phyloP scores from a whole-genome alignment of 2,329 filamentous ascomycete species.

The Cordyceps fumosorosea region DNA sequence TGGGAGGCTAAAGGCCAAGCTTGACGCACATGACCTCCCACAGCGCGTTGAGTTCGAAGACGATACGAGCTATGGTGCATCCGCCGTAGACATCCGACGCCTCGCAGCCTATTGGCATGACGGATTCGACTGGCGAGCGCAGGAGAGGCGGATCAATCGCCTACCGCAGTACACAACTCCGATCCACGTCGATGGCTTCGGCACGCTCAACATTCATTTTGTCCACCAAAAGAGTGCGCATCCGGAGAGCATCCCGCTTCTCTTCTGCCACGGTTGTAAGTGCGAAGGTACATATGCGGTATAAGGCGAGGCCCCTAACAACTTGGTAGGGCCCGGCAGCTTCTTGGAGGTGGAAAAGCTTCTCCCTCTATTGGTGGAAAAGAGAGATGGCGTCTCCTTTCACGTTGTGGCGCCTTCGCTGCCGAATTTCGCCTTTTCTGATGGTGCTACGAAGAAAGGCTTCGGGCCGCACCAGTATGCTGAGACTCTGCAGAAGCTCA shows the following conservation, averaged over 20 bases:
- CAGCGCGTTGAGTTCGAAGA: constrained; percentile 13
- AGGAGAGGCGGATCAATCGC: constrained; percentile 48
- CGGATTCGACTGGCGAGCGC: constrained; percentile 52
- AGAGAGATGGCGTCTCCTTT: constrained; percentile 36
- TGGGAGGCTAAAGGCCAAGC: constrained; percentile 20
- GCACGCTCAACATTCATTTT: constrained; percentile 52
- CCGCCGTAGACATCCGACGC: constrained; percentile 21
- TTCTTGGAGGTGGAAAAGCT: constrained; percentile 62
- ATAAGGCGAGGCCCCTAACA: neutral
- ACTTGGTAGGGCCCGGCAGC: constrained; percentile 52
- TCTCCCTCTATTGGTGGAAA: constrained; percentile 39
- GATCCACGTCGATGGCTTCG: constrained; percentile 48
- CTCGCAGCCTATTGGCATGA: constrained; percentile 24
- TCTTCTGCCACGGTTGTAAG: constrained; percentile 38
- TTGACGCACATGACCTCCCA: constrained; percentile 18
- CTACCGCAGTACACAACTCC: constrained; percentile 47
- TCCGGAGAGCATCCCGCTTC: constrained; percentile 48
- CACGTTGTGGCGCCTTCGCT: constrained; percentile 53
- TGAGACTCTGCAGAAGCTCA: constrained; percentile 60
- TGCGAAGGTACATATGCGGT: neutral
- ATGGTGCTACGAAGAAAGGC: constrained; percentile 22
- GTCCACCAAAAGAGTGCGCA: constrained; percentile 46
- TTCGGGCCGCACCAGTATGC: constrained; percentile 30
- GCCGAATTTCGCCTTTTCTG: constrained; percentile 42
- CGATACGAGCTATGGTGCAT: constrained; percentile 20